phyloP scores from a whole-genome alignment of 768 basidiomycete genomes.

The Phaeotremella fagi region DNA sequence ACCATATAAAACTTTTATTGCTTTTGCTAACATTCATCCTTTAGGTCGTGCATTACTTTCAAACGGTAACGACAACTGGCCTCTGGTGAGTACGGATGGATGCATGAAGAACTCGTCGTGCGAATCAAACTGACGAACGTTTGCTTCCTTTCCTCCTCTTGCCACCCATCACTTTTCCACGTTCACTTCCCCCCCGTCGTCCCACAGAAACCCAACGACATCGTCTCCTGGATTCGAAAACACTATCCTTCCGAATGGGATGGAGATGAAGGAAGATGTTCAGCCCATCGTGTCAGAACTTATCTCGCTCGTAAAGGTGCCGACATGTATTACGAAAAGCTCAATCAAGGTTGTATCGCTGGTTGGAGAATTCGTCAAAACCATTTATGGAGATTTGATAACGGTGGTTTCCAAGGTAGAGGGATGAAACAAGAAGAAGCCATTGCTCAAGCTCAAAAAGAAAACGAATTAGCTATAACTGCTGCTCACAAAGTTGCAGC shows the following conservation, averaged over 20 bases:
- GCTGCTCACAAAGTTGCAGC: constrained; percentile 39
- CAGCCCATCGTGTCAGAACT: constrained; percentile 42
- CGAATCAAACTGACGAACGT: too few species aligned
- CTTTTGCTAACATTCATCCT: too few species aligned
- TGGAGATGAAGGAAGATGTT: constrained; percentile 45
- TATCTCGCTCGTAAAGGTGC: constrained; percentile 44
- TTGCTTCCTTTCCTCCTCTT: neutral
- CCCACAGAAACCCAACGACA: constrained; percentile 45
- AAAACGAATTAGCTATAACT: constrained; percentile 28
- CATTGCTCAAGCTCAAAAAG: constrained; percentile 30
- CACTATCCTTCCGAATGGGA: constrained; percentile 45
- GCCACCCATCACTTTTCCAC: neutral
- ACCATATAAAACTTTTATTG: too few species aligned
- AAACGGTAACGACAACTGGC: constrained; percentile 45
- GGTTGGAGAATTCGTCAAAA: constrained; percentile 44
- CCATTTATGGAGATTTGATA: constrained; percentile 43
- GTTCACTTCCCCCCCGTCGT: neutral
- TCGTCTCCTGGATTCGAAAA: constrained; percentile 43
- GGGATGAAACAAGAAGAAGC: constrained; percentile 47
- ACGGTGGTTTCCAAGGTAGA: constrained; percentile 43
- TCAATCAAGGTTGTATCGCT: constrained; percentile 38
- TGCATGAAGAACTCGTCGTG: too few species aligned
- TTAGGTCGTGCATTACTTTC: constrained; percentile 39
- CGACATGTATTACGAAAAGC: constrained; percentile 47
- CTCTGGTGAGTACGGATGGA: constrained; percentile 25